Evolutionary conservation across 352 stramenopile genomes (phyloP), one percentile per base, ranked within the genome.

Genomic region (Phytopythium oedochilum): DNA sequence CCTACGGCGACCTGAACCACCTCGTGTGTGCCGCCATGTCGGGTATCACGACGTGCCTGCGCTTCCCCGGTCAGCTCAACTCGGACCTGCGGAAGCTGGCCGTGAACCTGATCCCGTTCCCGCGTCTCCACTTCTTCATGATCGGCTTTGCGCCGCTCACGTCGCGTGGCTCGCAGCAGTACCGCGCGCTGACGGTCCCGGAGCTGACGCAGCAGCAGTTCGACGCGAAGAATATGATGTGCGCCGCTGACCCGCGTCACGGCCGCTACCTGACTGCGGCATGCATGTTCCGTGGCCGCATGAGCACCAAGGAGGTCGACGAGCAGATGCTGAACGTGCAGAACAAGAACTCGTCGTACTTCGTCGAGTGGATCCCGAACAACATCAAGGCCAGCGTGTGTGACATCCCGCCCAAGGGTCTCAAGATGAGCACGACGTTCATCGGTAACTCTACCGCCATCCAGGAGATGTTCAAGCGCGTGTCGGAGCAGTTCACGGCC

Each of bases 221-320:
- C 66, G 97, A 99, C 71, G 96, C 97, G 31, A 99, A 99, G 86
- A 99, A 99, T 79, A 99, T 99, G 97, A 99, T 99, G 97, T 99
- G 96, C 64, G 96, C 97, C 40, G 92, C 94, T 42, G 97, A 99
- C 83, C 97, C 97, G 72, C 96, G 97, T 66, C 97, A 99, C 71
- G 97, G 97, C 73, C 94, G 96, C 60, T 99, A 99, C 92, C 88
- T 99, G 64, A 99, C 97, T 36, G 98, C 96, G 57, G 93, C 96
- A n/a, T 98, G 96, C 85, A 98, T 99, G 88, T 99, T 99, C 96
- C 96, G 97, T 81, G 97, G 97, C 61, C 85, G 83, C 71, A 99
- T 99, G 96, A 99, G 96, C 59, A 98, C 96, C 66, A 99, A 99
- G 84, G 97, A 99, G 73, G 97, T 99, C 54, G 92, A 98, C 60